Conservation (phyloP, 371 early-diverging fungal genomes). For the Chytridiales sp. region DNA sequence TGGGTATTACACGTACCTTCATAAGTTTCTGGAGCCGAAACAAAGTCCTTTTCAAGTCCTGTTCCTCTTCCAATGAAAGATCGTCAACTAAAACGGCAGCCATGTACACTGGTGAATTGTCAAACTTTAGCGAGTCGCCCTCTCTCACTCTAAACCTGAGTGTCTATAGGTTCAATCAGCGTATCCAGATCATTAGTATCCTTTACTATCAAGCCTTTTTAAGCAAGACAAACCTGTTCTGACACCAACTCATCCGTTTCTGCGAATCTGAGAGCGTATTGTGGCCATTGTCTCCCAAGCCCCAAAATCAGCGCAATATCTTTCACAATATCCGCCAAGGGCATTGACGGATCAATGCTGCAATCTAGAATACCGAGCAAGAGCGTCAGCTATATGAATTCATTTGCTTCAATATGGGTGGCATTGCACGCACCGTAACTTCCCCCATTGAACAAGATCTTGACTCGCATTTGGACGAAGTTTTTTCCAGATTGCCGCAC, state of each 20-base stretch:
- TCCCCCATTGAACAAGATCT: constrained; percentile 2
- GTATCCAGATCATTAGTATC: too few relatives aligned
- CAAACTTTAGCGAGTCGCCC: constrained; percentile 39
- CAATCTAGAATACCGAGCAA: too few relatives aligned
- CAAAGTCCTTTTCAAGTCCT: constrained; percentile 60
- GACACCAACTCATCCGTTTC: constrained; percentile 38
- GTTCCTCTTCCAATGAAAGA: constrained; percentile 47
- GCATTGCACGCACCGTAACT: not conserved
- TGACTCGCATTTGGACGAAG: constrained; percentile 9
- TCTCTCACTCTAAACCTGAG: constrained; percentile 36
- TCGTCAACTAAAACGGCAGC: constrained; percentile 39
- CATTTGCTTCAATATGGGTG: too few relatives aligned
- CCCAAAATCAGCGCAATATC: constrained; percentile 14
- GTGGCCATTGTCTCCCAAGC: constrained; percentile 6
- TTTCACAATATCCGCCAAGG: constrained; percentile 18
- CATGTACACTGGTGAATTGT: constrained; percentile 42
- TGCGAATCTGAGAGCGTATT: constrained; percentile 22
- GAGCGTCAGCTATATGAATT: too few relatives aligned
- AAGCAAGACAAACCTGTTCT: constrained; percentile 26
- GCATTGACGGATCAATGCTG: constrained; percentile 14
- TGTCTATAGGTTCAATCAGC: constrained; percentile 23
- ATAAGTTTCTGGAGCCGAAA: constrained; percentile 67
- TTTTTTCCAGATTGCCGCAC: not conserved
- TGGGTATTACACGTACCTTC: constrained; percentile 46
- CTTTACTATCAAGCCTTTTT: not conserved